Conservation (phyloP, 208 protist species). For the Leishmania guyanensis region DNA sequence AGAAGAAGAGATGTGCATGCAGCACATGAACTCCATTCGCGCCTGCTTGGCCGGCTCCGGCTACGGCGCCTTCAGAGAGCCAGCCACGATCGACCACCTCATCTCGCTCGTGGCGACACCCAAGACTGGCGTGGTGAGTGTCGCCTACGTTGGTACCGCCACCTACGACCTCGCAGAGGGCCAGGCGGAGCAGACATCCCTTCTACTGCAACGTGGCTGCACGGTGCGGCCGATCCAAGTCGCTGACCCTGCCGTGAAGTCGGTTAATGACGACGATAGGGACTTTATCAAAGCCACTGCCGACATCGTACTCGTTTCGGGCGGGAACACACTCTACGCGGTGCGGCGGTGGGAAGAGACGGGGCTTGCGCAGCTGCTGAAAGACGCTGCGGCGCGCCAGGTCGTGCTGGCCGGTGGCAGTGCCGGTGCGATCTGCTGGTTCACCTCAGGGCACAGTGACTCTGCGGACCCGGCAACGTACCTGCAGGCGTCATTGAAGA, state of each 20-base stretch:
- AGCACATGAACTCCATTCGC: constrained; percentile 38
- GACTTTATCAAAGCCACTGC: constrained; percentile 44
- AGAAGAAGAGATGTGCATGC: constrained; percentile 1
- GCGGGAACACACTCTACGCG: constrained; percentile 92
- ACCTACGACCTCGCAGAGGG: constrained; percentile 80
- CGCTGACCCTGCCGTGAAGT: constrained; percentile 47
- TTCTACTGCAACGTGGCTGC: constrained; percentile 60
- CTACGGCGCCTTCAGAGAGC: constrained; percentile 48
- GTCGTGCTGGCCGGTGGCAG: constrained; percentile 83
- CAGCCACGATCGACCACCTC: constrained; percentile 55
- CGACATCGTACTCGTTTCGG: constrained; percentile 81
- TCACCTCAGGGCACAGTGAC: constrained; percentile 89
- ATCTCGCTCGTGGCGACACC: constrained; percentile 44
- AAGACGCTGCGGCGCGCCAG: constrained; percentile 37
- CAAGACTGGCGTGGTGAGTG: constrained; percentile 34
- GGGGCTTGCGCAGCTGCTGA: constrained; percentile 61
- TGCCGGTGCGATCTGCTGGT: constrained; percentile 92
- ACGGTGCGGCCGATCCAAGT: constrained; percentile 49
- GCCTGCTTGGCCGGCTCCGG: constrained; percentile 78
- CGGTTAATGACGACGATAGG: constrained; percentile 32
- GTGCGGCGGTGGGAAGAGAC: constrained; percentile 88
- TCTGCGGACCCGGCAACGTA: constrained; percentile 85
- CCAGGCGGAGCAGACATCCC: constrained; percentile 39
- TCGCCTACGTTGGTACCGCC: constrained; percentile 89
- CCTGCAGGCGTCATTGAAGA: constrained; percentile 47